Base-by-base conservation (phyloP, 2,329 filamentous ascomycete genomes). In the Fusarium coffeatum region DNA sequence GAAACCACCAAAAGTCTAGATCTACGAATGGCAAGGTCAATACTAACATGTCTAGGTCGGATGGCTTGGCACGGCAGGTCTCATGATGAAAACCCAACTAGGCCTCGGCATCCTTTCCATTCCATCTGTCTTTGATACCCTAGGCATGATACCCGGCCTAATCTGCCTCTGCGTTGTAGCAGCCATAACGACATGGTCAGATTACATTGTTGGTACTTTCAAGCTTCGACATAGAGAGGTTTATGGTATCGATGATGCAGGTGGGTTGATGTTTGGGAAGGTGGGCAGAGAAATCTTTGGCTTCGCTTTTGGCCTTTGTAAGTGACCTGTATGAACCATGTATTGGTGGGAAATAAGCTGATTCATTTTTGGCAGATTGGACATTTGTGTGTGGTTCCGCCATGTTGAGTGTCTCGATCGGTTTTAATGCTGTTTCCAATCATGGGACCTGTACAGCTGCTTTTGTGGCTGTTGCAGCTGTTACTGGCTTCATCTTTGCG, bases 181-280 rank as follows among this genome's bases (percentile, higher is more conserved):
- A 2, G 66, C 49, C 27, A 83, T 85, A 68, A 85, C 83, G 0
- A 84, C 81, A 3, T 86, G 84, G 84, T 84, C 83, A 4, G 79
- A 80, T 57, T 85, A 82, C 61, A 82, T 85, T n/a, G 78, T 86
- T 9, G 84, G 83, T 8, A 74, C 76, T 6, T 87, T 87, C 78
- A 88, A 88, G 72, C 70, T 83, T 23, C 76, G 77, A 23, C 85
- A 88, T 64, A 80, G 80, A 4, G 79, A 84, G 37, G 83, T 87
- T 3, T 87, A 87, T 68, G 81, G 84, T 30, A 85, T 88, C 56
- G 85, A 86, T 55, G 85, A 87, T 65, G 85, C 83, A 1, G 85
- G 84, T 23, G 70, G 69, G 6, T 76, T 86, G 28, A 78, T 87
- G n/a, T 84, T 86, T 68, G 85, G 86, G 15, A 79, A 76, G 5